Conservation (phyloP, 257 asterid species). For the Penstemon eatonii region DNA sequence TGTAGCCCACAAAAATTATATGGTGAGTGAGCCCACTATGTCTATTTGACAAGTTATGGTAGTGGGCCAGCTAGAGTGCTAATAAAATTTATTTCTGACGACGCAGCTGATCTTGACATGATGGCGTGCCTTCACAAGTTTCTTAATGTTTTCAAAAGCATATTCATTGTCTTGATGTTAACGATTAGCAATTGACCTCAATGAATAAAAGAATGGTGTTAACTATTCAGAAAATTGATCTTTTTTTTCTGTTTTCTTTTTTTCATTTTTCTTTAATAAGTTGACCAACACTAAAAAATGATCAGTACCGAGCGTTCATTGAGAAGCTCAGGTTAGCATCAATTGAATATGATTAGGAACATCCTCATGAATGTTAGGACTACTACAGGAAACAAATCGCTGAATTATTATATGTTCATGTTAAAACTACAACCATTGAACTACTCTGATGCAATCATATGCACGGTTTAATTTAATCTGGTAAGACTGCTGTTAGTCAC, state of each 20-base stretch:
- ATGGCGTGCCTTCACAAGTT: background rate
- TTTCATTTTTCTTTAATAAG: background rate
- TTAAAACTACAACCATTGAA: background rate
- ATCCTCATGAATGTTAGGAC: background rate
- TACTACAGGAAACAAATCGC: background rate
- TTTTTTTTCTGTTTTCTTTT: background rate
- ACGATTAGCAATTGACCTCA: background rate
- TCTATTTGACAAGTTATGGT: conserved; percentile 15
- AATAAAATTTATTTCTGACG: conserved; percentile 21
- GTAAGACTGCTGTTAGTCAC: background rate
- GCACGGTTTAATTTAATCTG: background rate
- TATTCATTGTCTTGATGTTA: background rate
- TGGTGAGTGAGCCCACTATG: too few relatives aligned
- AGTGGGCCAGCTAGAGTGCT: conserved; percentile 19
- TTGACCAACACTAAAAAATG: background rate
- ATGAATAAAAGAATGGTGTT: background rate
- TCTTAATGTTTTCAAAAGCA: conserved; percentile 8
- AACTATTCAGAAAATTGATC: too few relatives aligned
- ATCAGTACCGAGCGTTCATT: background rate
- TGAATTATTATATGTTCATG: background rate
- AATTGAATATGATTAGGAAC: background rate
- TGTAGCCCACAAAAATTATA: conserved; percentile 19
- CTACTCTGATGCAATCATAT: background rate
- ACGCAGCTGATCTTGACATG: conserved; percentile 15
- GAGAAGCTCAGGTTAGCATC: background rate